Evolutionary conservation across 2,329 filamentous ascomycete species (phyloP), one percentile per base, ranked within the genome.

Genomic region (Neofusicoccum ribis): DNA sequence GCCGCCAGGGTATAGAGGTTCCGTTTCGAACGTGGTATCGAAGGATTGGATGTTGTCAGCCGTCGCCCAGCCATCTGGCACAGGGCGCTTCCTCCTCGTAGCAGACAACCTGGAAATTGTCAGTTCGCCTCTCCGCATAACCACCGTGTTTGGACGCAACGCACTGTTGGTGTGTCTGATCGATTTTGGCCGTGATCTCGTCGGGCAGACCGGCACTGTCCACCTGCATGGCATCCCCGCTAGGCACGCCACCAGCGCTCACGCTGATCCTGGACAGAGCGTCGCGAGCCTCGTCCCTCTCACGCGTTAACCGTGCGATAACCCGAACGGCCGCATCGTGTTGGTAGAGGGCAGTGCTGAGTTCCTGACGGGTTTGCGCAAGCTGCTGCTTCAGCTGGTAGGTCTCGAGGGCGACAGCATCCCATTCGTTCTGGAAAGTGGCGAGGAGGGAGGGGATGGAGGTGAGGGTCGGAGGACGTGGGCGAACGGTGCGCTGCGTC

Each of bases 381-480:
- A 99, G 84, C 75, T 97, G 92, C 78, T 97, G 91, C 80, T 91
- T 90, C 67, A 98, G 82, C 70, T 92, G 95, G 78, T 93, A 97
- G 59, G 92, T 91, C 81, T 99, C 95, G 41, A 98, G 83, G 12
- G 94, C 92, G 50, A 97, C 82, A 8, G 93, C 90, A 77, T 99
- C 95, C 95, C 95, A 99, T 84, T 99, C 95, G 78, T 96, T 96
- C 78, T 99, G 95, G 78, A 99, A 98, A 44, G 93, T 91, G 58
- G 92, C 91, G 64, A 99, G 90, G 64, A 99, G 87, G 17, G 95
- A 93, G 23, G 95, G 95, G 74, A 99, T 97, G 43, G 95, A 99
- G 63, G 95, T 98, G 72, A 98, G 88, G 39, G 92, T 93, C 37
- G 95, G 94, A 66, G 95, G 93, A 73, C 95, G 88, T 59, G 95